Evolutionary conservation across 345 rosid species (phyloP).

Genomic region (Eucalyptus sp.): DNA sequence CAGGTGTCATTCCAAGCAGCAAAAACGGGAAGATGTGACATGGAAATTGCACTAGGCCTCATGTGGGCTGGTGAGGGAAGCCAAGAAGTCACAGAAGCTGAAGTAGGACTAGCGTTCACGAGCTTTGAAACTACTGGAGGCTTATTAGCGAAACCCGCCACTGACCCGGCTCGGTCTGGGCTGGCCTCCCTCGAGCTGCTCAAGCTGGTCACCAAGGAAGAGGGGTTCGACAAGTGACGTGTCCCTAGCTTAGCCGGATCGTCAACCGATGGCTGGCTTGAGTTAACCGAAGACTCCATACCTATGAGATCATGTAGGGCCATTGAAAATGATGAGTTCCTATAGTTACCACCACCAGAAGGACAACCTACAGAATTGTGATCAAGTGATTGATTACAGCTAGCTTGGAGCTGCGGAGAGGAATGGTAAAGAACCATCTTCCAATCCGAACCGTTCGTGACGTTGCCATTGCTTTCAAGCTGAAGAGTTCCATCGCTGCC

Average conservation of each 20-base stretch:
- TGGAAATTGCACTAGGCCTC: conserved; percentile 26
- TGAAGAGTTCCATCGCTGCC: not conserved
- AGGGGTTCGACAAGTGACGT: conserved; percentile 32
- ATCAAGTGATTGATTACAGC: conserved; percentile 15
- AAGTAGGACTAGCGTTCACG: not conserved
- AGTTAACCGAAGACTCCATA: conserved; percentile 14
- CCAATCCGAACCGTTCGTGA: conserved; percentile 23
- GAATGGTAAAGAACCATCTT: conserved; percentile 24
- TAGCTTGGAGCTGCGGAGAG: conserved; percentile 10
- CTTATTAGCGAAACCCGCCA: conserved; percentile 35
- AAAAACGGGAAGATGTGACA: conserved; percentile 59
- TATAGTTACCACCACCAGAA: conserved; percentile 4
- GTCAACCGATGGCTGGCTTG: conserved; percentile 13
- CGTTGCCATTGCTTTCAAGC: not conserved
- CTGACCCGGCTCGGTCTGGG: conserved; percentile 32
- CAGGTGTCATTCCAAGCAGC: conserved; percentile 68
- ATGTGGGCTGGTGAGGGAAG: conserved; percentile 24
- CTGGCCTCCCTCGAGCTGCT: conserved; percentile 62
- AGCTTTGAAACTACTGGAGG: conserved; percentile 49
- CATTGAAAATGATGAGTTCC: conserved; percentile 12
- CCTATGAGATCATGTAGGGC: conserved; percentile 36
- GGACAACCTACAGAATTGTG: conserved; percentile 1
- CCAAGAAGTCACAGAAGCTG: conserved; percentile 14
- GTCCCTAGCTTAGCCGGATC: conserved; percentile 13
- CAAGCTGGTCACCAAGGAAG: conserved; percentile 54